Evolutionary conservation across 1,284 basidiomycete species (phyloP).

Genomic region (Lentinula novae-zelandiae): DNA sequence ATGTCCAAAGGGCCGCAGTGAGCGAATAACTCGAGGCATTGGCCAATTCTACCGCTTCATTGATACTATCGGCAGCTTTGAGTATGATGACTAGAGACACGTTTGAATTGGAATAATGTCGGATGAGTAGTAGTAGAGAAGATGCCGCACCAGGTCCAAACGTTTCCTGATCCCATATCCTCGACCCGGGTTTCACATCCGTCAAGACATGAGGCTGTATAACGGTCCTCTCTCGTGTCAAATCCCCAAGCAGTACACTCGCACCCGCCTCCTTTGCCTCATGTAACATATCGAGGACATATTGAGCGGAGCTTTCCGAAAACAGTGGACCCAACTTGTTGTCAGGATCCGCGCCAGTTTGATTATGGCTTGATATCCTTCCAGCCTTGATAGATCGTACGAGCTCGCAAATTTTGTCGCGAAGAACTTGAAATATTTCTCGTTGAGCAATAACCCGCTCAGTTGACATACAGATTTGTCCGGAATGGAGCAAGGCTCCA

Average conservation of each 20-base stretch:
- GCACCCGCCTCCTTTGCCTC: conserved; percentile 54
- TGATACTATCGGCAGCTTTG: conserved; percentile 42
- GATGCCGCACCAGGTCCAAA: conserved; percentile 50
- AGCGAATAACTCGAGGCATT: conserved; percentile 56
- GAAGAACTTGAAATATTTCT: conserved; percentile 31
- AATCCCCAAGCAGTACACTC: conserved; percentile 45
- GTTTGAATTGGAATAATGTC: no score
- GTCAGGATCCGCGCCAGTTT: conserved; percentile 10
- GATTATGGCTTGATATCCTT: conserved; percentile 19
- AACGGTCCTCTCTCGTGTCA: conserved; percentile 35
- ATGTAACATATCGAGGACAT: conserved; percentile 43
- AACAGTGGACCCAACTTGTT: conserved; percentile 41
- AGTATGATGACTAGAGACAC: conserved; percentile 39
- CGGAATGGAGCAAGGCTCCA: conserved; percentile 58
- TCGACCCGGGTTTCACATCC: conserved; percentile 47
- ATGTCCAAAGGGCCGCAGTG: conserved; percentile 51
- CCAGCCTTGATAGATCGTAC: conserved; percentile 33
- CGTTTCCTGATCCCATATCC: conserved; percentile 50
- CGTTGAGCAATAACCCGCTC: conserved; percentile 63
- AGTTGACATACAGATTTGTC: conserved; percentile 71
- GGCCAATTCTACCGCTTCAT: conserved; percentile 51
- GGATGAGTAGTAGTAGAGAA: background rate
- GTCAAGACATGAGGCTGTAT: conserved; percentile 53
- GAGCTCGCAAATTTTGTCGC: conserved; percentile 31
- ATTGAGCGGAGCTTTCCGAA: conserved; percentile 44